Conservation (phyloP, 2,329 filamentous ascomycete genomes). For the Gnomoniopsis smithogilvyi region DNA sequence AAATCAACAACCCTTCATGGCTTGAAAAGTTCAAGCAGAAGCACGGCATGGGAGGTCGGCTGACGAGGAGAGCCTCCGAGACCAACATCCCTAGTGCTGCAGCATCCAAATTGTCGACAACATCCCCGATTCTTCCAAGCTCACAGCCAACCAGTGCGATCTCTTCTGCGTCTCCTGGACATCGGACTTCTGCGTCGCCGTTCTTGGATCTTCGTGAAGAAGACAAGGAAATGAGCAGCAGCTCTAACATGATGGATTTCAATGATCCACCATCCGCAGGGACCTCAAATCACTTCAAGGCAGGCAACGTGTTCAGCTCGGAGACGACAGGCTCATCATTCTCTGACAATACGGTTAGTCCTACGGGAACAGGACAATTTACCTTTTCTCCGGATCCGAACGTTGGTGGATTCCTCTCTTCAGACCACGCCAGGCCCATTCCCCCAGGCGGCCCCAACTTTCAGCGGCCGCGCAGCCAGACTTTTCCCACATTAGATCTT, state of each 20-base stretch:
- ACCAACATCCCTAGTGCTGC: slow-evolving; percentile 69
- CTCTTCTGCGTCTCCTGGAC: slow-evolving; percentile 71
- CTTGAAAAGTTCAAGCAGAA: slow-evolving; percentile 95
- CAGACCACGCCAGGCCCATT: slow-evolving; percentile 32
- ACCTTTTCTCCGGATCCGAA: slow-evolving; percentile 72
- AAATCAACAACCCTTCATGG: slow-evolving; percentile 73
- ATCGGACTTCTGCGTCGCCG: slow-evolving; percentile 64
- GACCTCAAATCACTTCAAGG: slow-evolving; percentile 50
- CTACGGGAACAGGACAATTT: slow-evolving; percentile 69
- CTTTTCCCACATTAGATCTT: slow-evolving; percentile 71
- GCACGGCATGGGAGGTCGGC: slow-evolving; percentile 55
- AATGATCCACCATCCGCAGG: slow-evolving; percentile 27
- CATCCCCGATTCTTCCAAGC: slow-evolving; percentile 51
- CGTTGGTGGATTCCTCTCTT: slow-evolving; percentile 57
- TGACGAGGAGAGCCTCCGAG: slow-evolving; percentile 58
- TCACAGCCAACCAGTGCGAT: slow-evolving; percentile 62
- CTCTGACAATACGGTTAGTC: slow-evolving; percentile 69
- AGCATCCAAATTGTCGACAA: slow-evolving; percentile 44
- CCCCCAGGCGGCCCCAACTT: slow-evolving; percentile 44
- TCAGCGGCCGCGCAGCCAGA: slow-evolving; percentile 81
- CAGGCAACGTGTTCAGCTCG: slow-evolving; percentile 59
- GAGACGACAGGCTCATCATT: slow-evolving; percentile 65
- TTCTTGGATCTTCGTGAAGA: slow-evolving; percentile 58
- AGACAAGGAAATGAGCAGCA: slow-evolving; percentile 47
- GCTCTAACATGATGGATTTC: slow-evolving; percentile 48